Evolutionary conservation across 75 land plant species (phyloP).

Genomic region (Cupressus sempervirens): DNA sequence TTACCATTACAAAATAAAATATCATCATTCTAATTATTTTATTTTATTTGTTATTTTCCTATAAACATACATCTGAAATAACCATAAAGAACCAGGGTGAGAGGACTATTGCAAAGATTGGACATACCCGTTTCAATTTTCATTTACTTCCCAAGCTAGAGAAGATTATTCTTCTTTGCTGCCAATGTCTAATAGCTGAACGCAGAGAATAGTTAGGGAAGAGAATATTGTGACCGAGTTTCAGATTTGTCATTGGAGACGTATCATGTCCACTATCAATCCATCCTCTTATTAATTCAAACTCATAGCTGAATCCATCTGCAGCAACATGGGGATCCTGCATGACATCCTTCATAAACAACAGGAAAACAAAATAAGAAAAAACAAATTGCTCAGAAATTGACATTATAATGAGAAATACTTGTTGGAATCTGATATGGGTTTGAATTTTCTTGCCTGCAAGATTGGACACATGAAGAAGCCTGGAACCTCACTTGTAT

Average conservation of each 20-base stretch:
- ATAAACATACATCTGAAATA: too few species aligned
- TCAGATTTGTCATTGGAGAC: slow-evolving; percentile 36
- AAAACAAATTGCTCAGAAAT: neutral
- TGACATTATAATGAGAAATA: neutral
- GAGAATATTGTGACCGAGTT: slow-evolving; percentile 15
- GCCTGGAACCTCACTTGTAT: neutral
- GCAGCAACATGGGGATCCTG: slow-evolving; percentile 26
- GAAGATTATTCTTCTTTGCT: neutral
- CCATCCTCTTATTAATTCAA: slow-evolving; percentile 21
- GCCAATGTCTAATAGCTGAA: slow-evolving; percentile 24
- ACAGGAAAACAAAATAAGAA: neutral
- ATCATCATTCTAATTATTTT: too few species aligned
- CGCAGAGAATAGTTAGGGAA: slow-evolving; percentile 23
- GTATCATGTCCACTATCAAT: slow-evolving; percentile 22
- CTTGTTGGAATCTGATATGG: neutral
- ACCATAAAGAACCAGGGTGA: neutral
- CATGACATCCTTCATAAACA: slow-evolving; percentile 27
- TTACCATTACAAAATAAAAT: too few species aligned
- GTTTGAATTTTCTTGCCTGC: slow-evolving; percentile 2
- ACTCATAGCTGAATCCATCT: slow-evolving; percentile 33
- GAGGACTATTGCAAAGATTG: neutral
- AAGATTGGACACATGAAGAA: slow-evolving; percentile 5
- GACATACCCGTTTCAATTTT: neutral
- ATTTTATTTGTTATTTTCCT: too few species aligned
- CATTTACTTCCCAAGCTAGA: neutral